Base-by-base conservation (phyloP, 1,139 yeast species). In the Blastobotrys persicus region DNA sequence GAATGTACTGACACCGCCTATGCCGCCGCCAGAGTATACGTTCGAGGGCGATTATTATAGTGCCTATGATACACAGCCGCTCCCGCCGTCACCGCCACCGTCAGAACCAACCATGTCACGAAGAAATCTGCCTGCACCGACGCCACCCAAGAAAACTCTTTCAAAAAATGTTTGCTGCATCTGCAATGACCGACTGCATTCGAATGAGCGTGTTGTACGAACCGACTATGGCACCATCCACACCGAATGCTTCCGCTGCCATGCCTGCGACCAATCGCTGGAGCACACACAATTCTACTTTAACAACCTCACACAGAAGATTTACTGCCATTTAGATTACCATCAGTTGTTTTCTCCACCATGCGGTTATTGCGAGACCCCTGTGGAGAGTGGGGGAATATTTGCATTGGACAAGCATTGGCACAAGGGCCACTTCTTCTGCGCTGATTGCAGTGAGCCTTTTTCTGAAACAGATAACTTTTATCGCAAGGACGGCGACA, bases 371-470 rank as follows among this genome's bases (percentile, higher is more conserved):
- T 68, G 71, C 51, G 40, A 54, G 6, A 65, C 67, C 4, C 66
- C 69, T 1, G 63, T 68, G 18, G 71, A 66, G 33, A 58, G 57
- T 2, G 55, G 62, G 31, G 67, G 64, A 14, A 59, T 67, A 12
- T 53, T 53, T 31, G 71, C 71, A 2, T 54, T 65, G 31, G 68
- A 61, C 7, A 54, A 55, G 42, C 56, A 63, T 26, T 68, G 63
- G 61, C 71, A 68, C 48, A 56, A 54, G 6, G 69, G 62, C 26
- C 71, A 68, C 40, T 68, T 68, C 46, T 65, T 65, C 49, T 68
- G 71, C 50, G 62, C 63, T 5, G 63, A 60, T 13, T 68, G 71
- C 50, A 60, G 64, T 35, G 54, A 50, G 34, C 62, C 64, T 11
- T 58, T 64, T 47, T 51, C 48, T 33, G 55, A 51, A 31, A 50